Percentiles rank a stretch among this genome's conserved stretches.
Evolutionary conservation across 306 rosid genomes (phyloP).

Genomic region (Trifolium repens): DNA sequence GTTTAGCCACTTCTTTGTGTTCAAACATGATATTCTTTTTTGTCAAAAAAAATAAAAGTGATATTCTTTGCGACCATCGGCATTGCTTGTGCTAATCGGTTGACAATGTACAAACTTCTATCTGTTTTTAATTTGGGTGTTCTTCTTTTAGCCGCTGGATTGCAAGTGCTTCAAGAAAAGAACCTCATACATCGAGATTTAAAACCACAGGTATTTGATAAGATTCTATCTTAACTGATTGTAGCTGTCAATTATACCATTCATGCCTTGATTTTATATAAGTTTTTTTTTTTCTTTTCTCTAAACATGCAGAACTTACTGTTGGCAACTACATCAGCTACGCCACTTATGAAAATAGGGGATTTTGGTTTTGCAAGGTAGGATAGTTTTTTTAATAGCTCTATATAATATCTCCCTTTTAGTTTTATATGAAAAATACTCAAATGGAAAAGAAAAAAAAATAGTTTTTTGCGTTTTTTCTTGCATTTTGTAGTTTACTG

Average conservation of each 20-base stretch:
- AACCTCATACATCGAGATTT: constrained; percentile 96
- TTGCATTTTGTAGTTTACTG: constrained; percentile 35
- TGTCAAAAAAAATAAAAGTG: neutral
- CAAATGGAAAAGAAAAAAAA: neutral
- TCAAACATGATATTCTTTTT: constrained; percentile 7
- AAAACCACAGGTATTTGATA: constrained; percentile 87
- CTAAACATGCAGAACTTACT: constrained; percentile 82
- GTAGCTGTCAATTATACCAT: constrained; percentile 15
- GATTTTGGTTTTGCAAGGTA: constrained; percentile 99
- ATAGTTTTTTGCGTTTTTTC: neutral
- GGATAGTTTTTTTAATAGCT: constrained; percentile 22
- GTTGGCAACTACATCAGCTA: constrained; percentile 55
- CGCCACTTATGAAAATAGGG: constrained; percentile 81
- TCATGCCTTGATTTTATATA: constrained; percentile 28
- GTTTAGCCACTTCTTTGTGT: constrained; percentile 30
- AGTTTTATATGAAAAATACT: neutral
- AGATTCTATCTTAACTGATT: neutral
- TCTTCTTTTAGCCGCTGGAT: constrained; percentile 72
- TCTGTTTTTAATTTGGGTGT: constrained; percentile 40
- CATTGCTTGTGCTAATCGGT: constrained; percentile 22
- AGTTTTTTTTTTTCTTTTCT: neutral
- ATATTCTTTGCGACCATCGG: constrained; percentile 13
- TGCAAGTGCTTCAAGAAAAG: constrained; percentile 87
- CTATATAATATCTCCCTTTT: neutral
- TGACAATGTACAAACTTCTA: constrained; percentile 12